These are phyloP conservation scores for Starmerella bombi DNA, from an alignment of 805 yeast species.

Conservation along the genomic window DNA sequence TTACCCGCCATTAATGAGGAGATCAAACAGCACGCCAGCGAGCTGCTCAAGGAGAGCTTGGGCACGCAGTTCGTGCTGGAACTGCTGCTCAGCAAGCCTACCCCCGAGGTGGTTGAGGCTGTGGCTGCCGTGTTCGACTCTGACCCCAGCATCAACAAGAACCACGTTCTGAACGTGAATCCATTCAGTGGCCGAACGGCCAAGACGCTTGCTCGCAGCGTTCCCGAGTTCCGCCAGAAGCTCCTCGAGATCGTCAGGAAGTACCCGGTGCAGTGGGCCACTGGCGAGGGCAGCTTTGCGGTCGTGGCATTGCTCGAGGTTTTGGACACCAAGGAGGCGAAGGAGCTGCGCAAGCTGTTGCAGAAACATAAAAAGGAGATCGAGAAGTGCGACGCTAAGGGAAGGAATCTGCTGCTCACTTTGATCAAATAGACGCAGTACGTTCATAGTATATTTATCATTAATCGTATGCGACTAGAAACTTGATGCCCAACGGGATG, in stretches of 20 bases:
- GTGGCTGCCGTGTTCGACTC: constrained; percentile 44
- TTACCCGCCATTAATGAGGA: constrained; percentile 51
- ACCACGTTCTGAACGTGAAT: constrained; percentile 39
- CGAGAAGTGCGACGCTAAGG: constrained; percentile 24
- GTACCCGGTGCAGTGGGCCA: constrained; percentile 54
- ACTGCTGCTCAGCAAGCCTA: constrained; percentile 41
- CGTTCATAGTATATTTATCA: neutral
- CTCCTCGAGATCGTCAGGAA: constrained; percentile 41
- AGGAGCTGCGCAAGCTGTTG: constrained; percentile 41
- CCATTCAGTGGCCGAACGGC: constrained; percentile 20
- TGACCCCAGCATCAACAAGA: constrained; percentile 51
- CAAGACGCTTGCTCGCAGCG: constrained; percentile 15
- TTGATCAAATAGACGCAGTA: constrained; percentile 12
- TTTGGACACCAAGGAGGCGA: constrained; percentile 9
- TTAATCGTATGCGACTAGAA: too few relatives aligned
- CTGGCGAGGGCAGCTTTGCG: constrained; percentile 61
- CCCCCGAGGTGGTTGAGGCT: constrained; percentile 30
- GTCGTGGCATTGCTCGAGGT: constrained; percentile 54
- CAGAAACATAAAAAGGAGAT: constrained; percentile 28
- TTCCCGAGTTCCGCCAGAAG: constrained; percentile 37
- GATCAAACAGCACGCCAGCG: constrained; percentile 38
- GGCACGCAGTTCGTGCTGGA: constrained; percentile 79
- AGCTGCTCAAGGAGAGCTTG: constrained; percentile 37
- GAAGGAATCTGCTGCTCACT: constrained; percentile 25
- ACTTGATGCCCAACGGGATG: too few relatives aligned